phyloP scores from a whole-genome alignment of 176 grass and related monocot genomes.

The Areca catechu region DNA sequence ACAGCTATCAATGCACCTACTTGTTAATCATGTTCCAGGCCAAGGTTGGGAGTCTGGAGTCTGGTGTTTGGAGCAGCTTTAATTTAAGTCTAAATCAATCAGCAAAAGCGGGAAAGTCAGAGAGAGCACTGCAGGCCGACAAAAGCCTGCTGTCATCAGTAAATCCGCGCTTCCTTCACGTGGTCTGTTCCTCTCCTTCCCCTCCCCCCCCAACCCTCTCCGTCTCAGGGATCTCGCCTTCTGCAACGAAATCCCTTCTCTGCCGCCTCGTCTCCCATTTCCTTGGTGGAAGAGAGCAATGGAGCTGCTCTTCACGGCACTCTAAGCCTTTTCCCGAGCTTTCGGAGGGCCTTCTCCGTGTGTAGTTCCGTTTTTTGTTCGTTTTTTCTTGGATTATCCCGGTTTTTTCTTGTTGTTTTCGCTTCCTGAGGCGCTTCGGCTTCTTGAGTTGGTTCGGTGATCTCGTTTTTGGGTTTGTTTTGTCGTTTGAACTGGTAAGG shows the following conservation, averaged over 20 bases:
- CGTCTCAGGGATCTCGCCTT: neutral
- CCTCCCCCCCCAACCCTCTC: neutral
- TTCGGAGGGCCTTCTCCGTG: neutral
- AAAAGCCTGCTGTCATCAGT: neutral
- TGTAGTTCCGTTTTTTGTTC: neutral
- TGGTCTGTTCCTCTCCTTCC: constrained; percentile 5
- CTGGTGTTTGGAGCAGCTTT: too few species aligned
- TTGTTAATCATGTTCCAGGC: too few species aligned
- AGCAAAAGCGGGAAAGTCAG: neutral
- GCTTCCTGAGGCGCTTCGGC: too few species aligned
- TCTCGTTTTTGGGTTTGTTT: neutral
- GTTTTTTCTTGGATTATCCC: neutral
- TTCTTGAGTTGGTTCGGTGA: neutral
- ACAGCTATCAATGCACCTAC: too few species aligned
- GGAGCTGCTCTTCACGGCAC: neutral
- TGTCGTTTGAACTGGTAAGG: neutral
- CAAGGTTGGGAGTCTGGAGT: too few species aligned
- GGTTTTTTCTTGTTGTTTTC: neutral
- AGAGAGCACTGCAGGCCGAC: neutral
- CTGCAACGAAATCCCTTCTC: neutral
- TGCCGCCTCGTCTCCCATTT: neutral
- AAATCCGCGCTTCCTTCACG: constrained; percentile 14
- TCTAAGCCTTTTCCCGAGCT: neutral
- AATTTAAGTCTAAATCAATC: too few species aligned
- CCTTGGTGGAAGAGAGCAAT: neutral